These are phyloP conservation scores for Scedosporium minutisporum DNA, from an alignment of 2,329 filamentous ascomycete species.

Conservation along the genomic window DNA sequence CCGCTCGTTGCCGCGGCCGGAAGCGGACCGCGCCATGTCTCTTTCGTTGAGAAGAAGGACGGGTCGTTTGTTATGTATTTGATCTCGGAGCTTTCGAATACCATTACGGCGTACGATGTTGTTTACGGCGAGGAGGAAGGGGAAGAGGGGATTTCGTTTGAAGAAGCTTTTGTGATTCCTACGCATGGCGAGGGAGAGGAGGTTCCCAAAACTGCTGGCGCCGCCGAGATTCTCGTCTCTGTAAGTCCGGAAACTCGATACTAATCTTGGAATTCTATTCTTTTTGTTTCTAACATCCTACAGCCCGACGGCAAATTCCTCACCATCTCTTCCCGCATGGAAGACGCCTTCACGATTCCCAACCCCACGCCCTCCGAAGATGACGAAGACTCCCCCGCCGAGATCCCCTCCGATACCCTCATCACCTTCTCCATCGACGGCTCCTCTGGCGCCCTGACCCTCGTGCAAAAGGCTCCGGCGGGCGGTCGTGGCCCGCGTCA, in stretches of 20 bases:
- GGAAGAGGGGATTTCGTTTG: slow-evolving; percentile 20
- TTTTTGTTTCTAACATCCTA: not conserved
- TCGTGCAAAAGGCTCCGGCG: slow-evolving; percentile 49
- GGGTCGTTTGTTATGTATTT: slow-evolving; percentile 47
- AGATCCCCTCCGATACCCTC: slow-evolving; percentile 52
- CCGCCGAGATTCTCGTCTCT: slow-evolving; percentile 48
- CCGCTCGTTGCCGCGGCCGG: slow-evolving; percentile 37
- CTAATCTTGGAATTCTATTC: not conserved
- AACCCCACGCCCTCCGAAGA: slow-evolving; percentile 29
- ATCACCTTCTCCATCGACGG: slow-evolving; percentile 49
- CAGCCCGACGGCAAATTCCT: slow-evolving; percentile 54
- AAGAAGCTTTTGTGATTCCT: slow-evolving; percentile 34
- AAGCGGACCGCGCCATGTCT: slow-evolving; percentile 54
- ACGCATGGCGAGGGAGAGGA: slow-evolving; percentile 34
- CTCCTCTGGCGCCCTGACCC: slow-evolving; percentile 42
- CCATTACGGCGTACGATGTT: slow-evolving; percentile 46
- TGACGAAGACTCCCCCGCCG: slow-evolving; percentile 28
- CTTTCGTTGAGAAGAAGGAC: slow-evolving; percentile 38
- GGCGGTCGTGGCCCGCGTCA: slow-evolving; percentile 59
- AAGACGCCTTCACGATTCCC: slow-evolving; percentile 40
- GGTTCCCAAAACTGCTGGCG: slow-evolving; percentile 32
- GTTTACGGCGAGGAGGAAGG: slow-evolving; percentile 36
- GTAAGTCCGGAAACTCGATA: slow-evolving; percentile 30
- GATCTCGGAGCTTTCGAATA: slow-evolving; percentile 50
- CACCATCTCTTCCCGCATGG: slow-evolving; percentile 58